Conservation (phyloP, 2,329 filamentous ascomycete species). For the Ophiostoma perfectum region DNA sequence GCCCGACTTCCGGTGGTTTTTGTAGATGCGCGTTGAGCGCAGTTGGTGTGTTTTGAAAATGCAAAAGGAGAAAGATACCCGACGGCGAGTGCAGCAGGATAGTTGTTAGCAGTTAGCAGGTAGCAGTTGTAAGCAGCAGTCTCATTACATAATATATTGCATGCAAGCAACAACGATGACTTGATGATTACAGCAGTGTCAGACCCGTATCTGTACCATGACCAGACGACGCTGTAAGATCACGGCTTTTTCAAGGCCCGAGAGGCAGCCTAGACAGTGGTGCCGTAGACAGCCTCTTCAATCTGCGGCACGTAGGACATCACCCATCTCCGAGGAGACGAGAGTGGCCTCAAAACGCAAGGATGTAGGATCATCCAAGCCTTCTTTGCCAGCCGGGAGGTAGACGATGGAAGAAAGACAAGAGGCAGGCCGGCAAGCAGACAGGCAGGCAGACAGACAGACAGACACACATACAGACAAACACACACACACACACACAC, state of each 20-base stretch:
- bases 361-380: conserved; percentile 9
- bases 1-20: conserved; percentile 53
- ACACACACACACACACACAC: neutral
- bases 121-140: neutral
- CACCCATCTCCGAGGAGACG: neutral
- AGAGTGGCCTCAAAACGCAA: conserved; percentile 13
- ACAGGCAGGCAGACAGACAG: neutral
- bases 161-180: neutral
- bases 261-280: neutral
- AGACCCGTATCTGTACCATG: conserved; percentile 64
- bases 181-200: conserved; percentile 36
- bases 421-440: neutral
- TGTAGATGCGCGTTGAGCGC: conserved; percentile 14
- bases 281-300: neutral
- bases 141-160: neutral
- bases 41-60: neutral
- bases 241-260: conserved; percentile 58
- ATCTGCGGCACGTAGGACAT: conserved; percentile 15
- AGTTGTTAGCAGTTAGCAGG: neutral
- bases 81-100: neutral
- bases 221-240: conserved; percentile 41
- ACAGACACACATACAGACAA: neutral
- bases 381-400: conserved; percentile 7
- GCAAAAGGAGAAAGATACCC: neutral
- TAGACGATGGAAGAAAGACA: too few species aligned